Conservation (phyloP, 768 basidiomycete species). For the Suillus subluteus region DNA sequence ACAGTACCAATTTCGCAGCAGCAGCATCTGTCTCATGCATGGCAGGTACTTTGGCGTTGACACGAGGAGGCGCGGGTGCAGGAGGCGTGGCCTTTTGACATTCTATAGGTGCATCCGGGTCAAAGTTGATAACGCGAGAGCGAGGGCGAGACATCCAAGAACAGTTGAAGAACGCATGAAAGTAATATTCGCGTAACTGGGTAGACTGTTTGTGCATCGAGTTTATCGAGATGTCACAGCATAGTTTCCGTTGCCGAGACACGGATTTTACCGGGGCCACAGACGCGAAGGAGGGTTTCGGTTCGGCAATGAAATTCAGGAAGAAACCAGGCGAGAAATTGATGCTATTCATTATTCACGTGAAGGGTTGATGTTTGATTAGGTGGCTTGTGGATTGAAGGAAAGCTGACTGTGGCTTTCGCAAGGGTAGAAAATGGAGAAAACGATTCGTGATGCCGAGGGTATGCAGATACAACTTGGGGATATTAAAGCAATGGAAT, state of each 20-base stretch:
- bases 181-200: conserved; percentile 46
- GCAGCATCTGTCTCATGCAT: not conserved
- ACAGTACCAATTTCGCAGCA: not conserved
- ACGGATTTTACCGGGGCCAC: not conserved
- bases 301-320: not conserved
- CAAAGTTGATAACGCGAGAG: conserved; percentile 26
- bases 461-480: not conserved
- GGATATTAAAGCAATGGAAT: not conserved
- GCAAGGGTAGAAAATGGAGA: not conserved
- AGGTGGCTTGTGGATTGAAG: not conserved
- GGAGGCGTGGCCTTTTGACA: conserved; percentile 1
- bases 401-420: conserved; percentile 9
- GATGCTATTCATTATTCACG: conserved; percentile 1
- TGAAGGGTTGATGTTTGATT: not conserved
- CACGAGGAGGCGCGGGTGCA: not conserved
- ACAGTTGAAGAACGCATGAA: conserved; percentile 47
- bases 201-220: not conserved
- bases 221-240: not conserved
- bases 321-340: not conserved
- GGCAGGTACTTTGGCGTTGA: not conserved
- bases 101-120: conserved; percentile 24
- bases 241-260: not conserved
- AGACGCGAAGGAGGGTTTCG: not conserved
- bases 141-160: conserved; percentile 38
- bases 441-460: not conserved